phyloP scores from a whole-genome alignment of 2,329 filamentous ascomycete species.

The Aspergillus pseudoviridinutans region DNA sequence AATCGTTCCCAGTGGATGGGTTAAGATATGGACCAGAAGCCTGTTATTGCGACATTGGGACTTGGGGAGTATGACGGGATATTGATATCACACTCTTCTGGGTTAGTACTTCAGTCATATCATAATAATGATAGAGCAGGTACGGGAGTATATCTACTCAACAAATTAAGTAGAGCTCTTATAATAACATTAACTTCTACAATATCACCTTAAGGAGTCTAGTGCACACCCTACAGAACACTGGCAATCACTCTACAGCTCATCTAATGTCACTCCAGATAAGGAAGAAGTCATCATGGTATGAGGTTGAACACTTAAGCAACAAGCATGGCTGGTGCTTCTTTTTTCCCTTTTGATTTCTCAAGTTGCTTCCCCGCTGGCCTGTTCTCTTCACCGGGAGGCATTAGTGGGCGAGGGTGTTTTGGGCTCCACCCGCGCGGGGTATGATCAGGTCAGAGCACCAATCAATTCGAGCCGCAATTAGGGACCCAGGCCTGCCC shows the following conservation, averaged over 20 bases:
- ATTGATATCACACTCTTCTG: background rate
- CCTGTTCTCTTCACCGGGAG: constrained; percentile 21
- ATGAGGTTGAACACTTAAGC: background rate
- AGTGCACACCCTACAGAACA: too few relatives aligned
- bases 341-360: background rate
- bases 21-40: too few relatives aligned
- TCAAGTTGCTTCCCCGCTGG: background rate
- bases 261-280: background rate
- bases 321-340: background rate
- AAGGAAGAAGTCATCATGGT: background rate
- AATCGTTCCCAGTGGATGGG: background rate
- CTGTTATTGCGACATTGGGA: background rate
- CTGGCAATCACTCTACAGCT: too few relatives aligned
- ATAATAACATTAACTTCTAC: background rate
- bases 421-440: constrained; percentile 27
- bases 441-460: constrained; percentile 16
- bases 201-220: too few relatives aligned
- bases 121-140: too few relatives aligned
- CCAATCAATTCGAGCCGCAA: constrained; percentile 23
- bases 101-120: too few relatives aligned
- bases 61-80: background rate
- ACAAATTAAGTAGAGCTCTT: background rate
- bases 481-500: constrained; percentile 6
- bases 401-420: constrained; percentile 2
- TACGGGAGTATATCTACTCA: background rate